Evolutionary conservation across 2,329 filamentous ascomycete species (phyloP), one percentile per base, ranked within the genome.

Genomic region (Stemphylium lycopersici): DNA sequence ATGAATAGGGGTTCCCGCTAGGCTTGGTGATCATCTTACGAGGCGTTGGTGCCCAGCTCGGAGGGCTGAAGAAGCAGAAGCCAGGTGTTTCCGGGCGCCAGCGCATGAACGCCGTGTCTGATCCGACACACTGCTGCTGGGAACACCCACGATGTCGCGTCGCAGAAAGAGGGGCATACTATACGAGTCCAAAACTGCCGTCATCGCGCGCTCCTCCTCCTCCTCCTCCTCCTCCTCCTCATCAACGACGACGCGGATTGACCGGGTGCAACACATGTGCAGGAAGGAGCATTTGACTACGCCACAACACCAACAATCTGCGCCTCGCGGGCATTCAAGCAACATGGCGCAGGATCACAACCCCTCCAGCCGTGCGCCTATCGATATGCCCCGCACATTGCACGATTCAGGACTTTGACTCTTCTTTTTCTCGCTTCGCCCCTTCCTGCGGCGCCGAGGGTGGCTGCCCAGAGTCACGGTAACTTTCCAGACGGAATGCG

Each of bases 41-140:
- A 34, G 24, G 52, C 51, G 36, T 51, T 42, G 53, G 58, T 38
- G 34, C 38, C 38, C 47, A 26, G 38, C 22, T 39, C 38, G 53
- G 53, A 55, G 55, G 46, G 52, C 53, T 52, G 48, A 33, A 22
- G 39, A 32, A 46, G 50, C 43, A 55, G 31, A 43, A 40, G 44
- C 18, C 59, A 50, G 36, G 37, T 32, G 38, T 48, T 46, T 33
- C 49, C 37, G 29, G 34, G 29, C 37, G 20, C 7, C 37, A 38
- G 45, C 52, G 58, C 62, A 61, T 63, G 31, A 59, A 62, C 52
- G 48, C 53, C 51, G 52, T 65, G 34, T 56, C 45, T 31, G 38
- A 39, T 42, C 44, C 43, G 43, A 40, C 38, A 26, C 37, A n/a
- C 33, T 34, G 24, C 15, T 40, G 33, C 57, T 45, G 52, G 59